Evolutionary conservation across 2,329 filamentous ascomycete species (phyloP), one percentile per base, ranked within the genome.

Genomic region (Scedosporium apiospermum): DNA sequence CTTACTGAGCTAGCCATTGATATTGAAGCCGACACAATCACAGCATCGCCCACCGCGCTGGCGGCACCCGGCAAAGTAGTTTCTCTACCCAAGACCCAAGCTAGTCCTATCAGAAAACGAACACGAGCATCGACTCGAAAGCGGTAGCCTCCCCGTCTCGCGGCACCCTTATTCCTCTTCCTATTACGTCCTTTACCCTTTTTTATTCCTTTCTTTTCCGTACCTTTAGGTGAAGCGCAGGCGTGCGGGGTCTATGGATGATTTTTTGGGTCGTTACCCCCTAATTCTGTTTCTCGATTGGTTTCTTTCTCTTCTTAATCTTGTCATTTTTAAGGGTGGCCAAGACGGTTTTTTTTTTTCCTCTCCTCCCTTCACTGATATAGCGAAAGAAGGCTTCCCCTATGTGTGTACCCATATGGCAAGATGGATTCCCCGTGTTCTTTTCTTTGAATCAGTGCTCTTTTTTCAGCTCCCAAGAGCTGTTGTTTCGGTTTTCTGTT

Each of bases 1-100:
- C 79, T 96, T 63, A 87, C 90, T 69, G 90, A 88, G 41, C 77
- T 91, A 41, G 80, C 77, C 41, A 77, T 79, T 58, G 82, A 83
- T 66, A 77, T 84, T 34, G 80, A 81, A 66, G 77, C 59, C 12
- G 60, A 62, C 44, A 61, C 59, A 23, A 61, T 61, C 27, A 61
- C 44, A 3, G 59, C 59, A 18, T 61, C 59, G 46, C 57, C 57
- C n/a, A 58, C 30, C 16, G 23, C 57, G 2, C 23, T 30, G 12
- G 5, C 16, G 6, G 38, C 14, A 16, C 30, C 27, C 21, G 57
- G 57, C 9, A 58, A 38, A 16, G n/a, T 41, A 3, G 23, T 41
- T 23, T 12, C n/a, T 12, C 30, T 27, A 21, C 42, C 57, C 57
- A 58, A 38, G 21, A 16, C n/a, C 27, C 26, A 38, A 38, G 27